Evolutionary conservation across 805 yeast species (phyloP).

Genomic region (Yarrowia phangngaensis): DNA sequence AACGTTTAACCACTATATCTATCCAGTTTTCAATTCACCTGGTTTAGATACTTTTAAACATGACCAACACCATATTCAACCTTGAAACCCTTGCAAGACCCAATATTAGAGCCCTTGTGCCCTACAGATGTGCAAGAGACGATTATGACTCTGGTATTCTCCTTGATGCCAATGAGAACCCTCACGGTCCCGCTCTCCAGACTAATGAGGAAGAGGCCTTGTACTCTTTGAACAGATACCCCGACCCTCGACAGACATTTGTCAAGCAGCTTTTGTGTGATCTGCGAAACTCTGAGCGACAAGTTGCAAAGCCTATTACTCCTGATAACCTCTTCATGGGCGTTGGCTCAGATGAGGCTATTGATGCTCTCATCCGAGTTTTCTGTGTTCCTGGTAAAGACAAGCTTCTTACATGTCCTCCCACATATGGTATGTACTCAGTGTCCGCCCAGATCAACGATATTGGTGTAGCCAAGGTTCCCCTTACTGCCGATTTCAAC

Average conservation of each 20-base stretch:
- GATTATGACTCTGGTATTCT: constrained; percentile 85
- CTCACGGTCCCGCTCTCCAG: constrained; percentile 78
- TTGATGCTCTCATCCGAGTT: constrained; percentile 82
- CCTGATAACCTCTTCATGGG: constrained; percentile 82
- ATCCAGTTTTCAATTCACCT: background rate
- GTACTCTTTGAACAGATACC: constrained; percentile 79
- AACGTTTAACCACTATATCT: background rate
- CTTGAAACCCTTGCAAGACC: constrained; percentile 69
- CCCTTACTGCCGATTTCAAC: constrained; percentile 59
- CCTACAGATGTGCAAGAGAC: constrained; percentile 95
- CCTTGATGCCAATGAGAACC: constrained; percentile 93
- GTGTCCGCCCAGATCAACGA: constrained; percentile 90
- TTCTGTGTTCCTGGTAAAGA: constrained; percentile 78
- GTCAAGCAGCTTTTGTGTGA: constrained; percentile 68
- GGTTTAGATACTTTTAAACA: background rate
- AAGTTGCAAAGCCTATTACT: constrained; percentile 30
- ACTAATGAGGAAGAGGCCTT: constrained; percentile 45
- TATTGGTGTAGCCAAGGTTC: constrained; percentile 69
- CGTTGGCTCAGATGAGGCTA: constrained; percentile 95
- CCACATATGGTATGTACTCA: constrained; percentile 96
- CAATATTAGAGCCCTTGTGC: constrained; percentile 75
- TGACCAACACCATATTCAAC: constrained; percentile 46
- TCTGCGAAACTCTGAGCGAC: constrained; percentile 59
- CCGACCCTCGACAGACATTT: constrained; percentile 89
- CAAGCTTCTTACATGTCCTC: constrained; percentile 82